Percentiles rank a stretch among this genome's conserved stretches.
These are phyloP conservation scores for Kwoniella dendrophila DNA, from an alignment of 768 basidiomycete genomes.

Conservation along the genomic window DNA sequence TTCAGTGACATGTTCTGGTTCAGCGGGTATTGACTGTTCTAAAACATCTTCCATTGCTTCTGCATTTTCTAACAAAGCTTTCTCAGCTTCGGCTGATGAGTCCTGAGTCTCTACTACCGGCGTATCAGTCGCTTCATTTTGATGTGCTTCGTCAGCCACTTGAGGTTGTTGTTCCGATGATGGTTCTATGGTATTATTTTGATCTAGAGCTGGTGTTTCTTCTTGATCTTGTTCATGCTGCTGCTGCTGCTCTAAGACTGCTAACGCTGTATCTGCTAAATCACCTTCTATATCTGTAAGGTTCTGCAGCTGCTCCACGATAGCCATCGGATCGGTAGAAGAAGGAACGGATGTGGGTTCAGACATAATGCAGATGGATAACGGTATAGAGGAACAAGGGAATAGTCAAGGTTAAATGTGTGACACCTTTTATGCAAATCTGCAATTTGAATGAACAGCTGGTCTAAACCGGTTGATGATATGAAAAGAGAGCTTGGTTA, in stretches of 20 bases:
- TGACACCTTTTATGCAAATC: no score
- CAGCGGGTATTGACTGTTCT: slow-evolving; percentile 40
- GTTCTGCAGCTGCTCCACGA: slow-evolving; percentile 38
- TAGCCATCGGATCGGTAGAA: slow-evolving; percentile 22
- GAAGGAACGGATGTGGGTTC: background rate
- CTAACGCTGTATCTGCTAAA: slow-evolving; percentile 42
- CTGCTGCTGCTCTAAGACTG: slow-evolving; percentile 24
- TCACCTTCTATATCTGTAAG: slow-evolving; percentile 48
- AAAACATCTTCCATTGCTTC: slow-evolving; percentile 35
- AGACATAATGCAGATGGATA: slow-evolving; percentile 9
- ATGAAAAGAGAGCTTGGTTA: no score
- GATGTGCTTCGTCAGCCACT: background rate
- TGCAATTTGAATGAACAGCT: no score
- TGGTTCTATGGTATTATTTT: background rate
- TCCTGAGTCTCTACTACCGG: background rate
- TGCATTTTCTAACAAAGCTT: slow-evolving; percentile 33
- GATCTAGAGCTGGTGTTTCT: background rate
- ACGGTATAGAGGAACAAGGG: no score
- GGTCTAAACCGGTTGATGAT: no score
- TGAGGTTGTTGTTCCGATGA: background rate
- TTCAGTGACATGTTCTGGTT: slow-evolving; percentile 20
- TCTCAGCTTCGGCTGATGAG: slow-evolving; percentile 17
- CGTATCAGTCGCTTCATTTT: slow-evolving; percentile 2
- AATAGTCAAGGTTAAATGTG: no score
- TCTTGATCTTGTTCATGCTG: background rate